These are phyloP conservation scores for Cornus suecica DNA, from an alignment of 148 eudicot genomes.

Conservation along the genomic window DNA sequence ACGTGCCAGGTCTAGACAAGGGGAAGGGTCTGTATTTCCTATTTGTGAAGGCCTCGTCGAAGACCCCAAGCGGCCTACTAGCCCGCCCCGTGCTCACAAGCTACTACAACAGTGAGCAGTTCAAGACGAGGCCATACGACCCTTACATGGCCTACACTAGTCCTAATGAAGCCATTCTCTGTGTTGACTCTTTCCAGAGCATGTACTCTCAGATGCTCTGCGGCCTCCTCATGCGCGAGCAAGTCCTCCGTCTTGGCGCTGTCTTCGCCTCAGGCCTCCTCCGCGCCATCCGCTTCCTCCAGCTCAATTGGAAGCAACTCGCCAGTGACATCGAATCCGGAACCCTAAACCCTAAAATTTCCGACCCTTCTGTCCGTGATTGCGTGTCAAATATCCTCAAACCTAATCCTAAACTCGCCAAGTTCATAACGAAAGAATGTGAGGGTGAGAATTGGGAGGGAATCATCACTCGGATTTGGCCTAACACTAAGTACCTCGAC, in stretches of 20 bases:
- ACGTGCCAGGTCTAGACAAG: constrained; percentile 16
- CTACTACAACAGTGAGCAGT: constrained; percentile 21
- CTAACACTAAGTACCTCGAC: constrained; percentile 16
- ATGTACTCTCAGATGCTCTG: constrained; percentile 23
- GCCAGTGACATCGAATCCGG: constrained; percentile 8
- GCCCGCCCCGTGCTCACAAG: constrained; percentile 19
- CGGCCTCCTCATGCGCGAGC: constrained; percentile 15
- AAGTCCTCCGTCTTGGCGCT: constrained; percentile 18
- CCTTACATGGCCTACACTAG: constrained; percentile 21
- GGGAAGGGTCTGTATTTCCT: constrained; percentile 19
- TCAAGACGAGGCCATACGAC: constrained; percentile 15
- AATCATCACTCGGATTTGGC: constrained; percentile 18
- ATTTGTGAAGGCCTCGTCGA: constrained; percentile 10
- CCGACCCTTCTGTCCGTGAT: constrained; percentile 8
- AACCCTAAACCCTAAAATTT: constrained; percentile 2
- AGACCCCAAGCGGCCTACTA: constrained; percentile 14
- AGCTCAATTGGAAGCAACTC: constrained; percentile 17
- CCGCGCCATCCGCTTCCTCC: constrained; percentile 17
- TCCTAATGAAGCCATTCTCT: constrained; percentile 17
- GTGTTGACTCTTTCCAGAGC: constrained; percentile 20
- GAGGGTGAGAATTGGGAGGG: constrained; percentile 16
- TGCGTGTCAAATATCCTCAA: constrained; percentile 7
- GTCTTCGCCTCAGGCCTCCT: constrained; percentile 20
- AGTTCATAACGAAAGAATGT: constrained; percentile 9
- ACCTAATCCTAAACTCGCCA: constrained; percentile 12